Conservation (phyloP, 495 filamentous ascomycete genomes). For the Penicillium tannophilum region DNA sequence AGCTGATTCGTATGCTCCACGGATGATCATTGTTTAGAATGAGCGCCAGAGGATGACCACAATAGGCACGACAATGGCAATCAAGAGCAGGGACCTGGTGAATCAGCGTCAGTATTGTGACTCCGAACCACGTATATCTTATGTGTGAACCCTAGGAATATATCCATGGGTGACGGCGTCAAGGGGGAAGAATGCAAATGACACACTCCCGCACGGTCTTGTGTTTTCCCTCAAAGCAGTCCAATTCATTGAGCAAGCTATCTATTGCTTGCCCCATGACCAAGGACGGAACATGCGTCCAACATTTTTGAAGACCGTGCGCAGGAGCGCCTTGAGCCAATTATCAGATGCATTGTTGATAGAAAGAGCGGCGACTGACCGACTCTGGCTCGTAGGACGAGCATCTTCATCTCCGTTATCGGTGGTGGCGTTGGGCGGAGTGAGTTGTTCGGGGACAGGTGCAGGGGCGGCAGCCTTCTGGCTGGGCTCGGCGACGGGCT, state of each 20-base stretch:
- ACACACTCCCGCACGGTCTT: conserved; percentile 19
- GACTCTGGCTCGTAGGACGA: conserved; percentile 46
- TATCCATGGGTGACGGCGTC: conserved; percentile 14
- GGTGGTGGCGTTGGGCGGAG: conserved; percentile 15
- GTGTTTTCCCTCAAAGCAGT: conserved; percentile 16
- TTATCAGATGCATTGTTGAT: conserved; percentile 43
- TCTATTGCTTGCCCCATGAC: conserved; percentile 42
- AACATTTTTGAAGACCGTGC: conserved; percentile 45
- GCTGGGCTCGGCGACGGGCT: conserved; percentile 22
- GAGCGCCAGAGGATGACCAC: conserved; percentile 37
- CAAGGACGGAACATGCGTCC: conserved; percentile 45
- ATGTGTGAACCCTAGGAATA: conserved; percentile 2
- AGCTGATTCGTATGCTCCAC: conserved; percentile 11
- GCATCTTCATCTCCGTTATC: conserved; percentile 36
- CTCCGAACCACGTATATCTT: conserved; percentile 9
- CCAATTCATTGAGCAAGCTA: conserved; percentile 18
- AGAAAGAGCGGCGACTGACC: conserved; percentile 50
- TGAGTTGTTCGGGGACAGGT: conserved; percentile 12
- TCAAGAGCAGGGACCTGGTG: conserved; percentile 37
- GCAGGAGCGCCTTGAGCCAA: conserved; percentile 49
- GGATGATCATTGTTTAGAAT: conserved; percentile 29
- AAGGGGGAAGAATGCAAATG: conserved; percentile 18
- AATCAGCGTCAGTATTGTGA: conserved; percentile 34
- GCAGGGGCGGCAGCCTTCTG: conserved; percentile 2
- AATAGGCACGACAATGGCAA: conserved; percentile 34